Evolutionary conservation across 1,139 yeast species (phyloP).

Genomic region (Pichia cactophila): DNA sequence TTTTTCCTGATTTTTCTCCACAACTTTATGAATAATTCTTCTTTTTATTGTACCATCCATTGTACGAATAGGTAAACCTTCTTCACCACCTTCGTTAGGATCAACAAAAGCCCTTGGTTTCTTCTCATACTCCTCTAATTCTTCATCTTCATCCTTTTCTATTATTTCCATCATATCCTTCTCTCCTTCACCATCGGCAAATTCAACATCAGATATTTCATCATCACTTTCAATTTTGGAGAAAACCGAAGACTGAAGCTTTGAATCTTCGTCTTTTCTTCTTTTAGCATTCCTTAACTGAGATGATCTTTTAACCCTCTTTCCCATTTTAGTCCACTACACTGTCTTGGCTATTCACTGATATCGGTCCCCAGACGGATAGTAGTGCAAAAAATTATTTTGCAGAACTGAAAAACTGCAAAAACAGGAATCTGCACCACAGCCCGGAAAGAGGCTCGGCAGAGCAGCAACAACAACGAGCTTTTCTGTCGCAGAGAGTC

Average conservation of each 20-base stretch:
- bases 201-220: conserved; percentile 17
- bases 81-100: conserved; percentile 42
- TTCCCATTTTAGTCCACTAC: conserved; percentile 33
- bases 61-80: conserved; percentile 75
- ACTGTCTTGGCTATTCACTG: too few relatives aligned
- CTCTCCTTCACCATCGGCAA: conserved; percentile 26
- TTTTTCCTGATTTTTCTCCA: conserved; percentile 22
- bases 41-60: conserved; percentile 66
- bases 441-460: background rate
- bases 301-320: conserved; percentile 35
- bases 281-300: conserved; percentile 39
- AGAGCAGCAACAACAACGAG: background rate
- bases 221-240: conserved; percentile 12
- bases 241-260: conserved; percentile 26
- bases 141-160: conserved; percentile 1
- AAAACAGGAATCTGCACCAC: background rate
- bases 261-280: conserved; percentile 44
- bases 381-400: background rate
- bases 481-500: background rate
- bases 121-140: conserved; percentile 52
- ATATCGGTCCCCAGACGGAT: background rate
- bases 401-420: background rate
- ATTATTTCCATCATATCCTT: background rate
- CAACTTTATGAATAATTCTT: conserved; percentile 32
- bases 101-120: conserved; percentile 41